Conservation (phyloP, 768 basidiomycete species). For the Xanthoconium purpureum region DNA sequence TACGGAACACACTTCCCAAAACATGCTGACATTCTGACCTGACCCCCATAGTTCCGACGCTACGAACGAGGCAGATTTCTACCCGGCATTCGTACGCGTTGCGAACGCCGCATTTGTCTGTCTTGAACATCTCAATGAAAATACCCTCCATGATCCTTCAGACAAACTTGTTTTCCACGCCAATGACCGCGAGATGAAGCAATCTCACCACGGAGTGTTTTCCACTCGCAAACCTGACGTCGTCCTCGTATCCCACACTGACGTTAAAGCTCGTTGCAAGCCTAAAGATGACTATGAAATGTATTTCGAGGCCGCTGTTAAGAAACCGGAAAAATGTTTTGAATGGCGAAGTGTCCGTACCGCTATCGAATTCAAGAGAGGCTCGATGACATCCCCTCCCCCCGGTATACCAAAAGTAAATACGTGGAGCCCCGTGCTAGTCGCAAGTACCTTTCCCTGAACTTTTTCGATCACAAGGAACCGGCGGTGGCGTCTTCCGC, state of each 20-base stretch:
- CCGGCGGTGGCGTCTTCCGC: too few relatives aligned
- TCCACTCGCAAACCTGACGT: neutral
- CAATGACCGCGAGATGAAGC: neutral
- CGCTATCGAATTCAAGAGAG: neutral
- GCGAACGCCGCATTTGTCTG: neutral
- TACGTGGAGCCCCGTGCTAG: neutral
- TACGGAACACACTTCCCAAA: neutral
- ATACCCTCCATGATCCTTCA: neutral
- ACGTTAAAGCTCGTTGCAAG: neutral
- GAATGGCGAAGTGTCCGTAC: neutral
- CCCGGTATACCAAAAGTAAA: neutral
- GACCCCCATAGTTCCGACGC: neutral
- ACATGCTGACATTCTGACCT: neutral
- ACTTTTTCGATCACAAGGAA: too few relatives aligned
- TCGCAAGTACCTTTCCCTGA: too few relatives aligned
- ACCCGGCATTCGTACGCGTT: neutral
- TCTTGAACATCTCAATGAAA: neutral
- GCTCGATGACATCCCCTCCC: neutral
- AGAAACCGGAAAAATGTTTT: neutral
- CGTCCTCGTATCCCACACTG: neutral
- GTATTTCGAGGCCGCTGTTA: neutral
- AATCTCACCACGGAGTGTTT: neutral
- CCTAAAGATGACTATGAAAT: neutral
- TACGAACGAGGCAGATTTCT: neutral
- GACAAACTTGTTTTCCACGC: neutral